These are phyloP conservation scores for Tetrahymena thermophila DNA, from an alignment of 73 alveolate genomes.

Conservation along the genomic window DNA sequence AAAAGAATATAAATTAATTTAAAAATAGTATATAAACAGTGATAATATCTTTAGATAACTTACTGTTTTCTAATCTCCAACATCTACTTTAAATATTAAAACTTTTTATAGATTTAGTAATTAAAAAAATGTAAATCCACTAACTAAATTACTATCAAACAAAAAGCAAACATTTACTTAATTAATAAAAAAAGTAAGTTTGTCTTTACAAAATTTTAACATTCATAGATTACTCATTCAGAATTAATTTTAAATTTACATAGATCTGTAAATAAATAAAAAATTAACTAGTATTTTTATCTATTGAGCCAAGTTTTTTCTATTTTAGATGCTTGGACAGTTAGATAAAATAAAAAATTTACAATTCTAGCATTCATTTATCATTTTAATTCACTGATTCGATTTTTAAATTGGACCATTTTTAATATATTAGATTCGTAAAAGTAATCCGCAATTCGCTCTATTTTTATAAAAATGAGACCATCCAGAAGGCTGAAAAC, in stretches of 20 bases:
- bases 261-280: neutral
- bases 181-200: neutral
- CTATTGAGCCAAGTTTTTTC: neutral
- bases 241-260: neutral
- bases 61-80: no score
- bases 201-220: neutral
- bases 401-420: neutral
- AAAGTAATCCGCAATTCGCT: neutral
- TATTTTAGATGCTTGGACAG: neutral
- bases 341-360: no score
- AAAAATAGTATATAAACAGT: no score
- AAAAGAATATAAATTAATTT: no score
- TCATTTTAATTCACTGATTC: neutral
- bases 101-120: no score
- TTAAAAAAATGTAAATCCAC: neutral
- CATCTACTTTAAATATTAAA: no score
- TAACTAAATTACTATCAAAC: neutral
- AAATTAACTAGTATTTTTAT: neutral
- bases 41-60: no score
- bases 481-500: neutral
- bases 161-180: no score
- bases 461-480: neutral
- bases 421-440: neutral
- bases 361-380: no score
- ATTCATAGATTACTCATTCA: neutral